phyloP scores from a whole-genome alignment of 1,139 yeast species.

The Zygoascus sp. region DNA sequence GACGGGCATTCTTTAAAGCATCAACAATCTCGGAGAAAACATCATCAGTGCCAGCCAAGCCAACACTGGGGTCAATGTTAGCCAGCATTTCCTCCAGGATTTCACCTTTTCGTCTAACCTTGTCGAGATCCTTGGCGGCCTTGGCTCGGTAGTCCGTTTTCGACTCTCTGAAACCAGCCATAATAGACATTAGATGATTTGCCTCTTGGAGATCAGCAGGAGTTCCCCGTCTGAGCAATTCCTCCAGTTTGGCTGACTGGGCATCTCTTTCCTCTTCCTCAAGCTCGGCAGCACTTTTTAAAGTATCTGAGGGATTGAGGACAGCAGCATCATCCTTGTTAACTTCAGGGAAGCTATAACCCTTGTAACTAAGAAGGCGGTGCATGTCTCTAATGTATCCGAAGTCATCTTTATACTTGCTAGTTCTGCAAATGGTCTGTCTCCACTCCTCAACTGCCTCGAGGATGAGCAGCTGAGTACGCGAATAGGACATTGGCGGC shows the following conservation, averaged over 20 bases:
- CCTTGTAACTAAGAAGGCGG: conserved; percentile 76
- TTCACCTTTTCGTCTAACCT: conserved; percentile 83
- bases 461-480: conserved; percentile 77
- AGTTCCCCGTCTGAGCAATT: conserved; percentile 88
- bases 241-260: conserved; percentile 93
- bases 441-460: conserved; percentile 97
- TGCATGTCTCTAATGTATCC: conserved; percentile 96
- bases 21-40: conserved; percentile 75
- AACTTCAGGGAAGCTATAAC: conserved; percentile 89
- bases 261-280: conserved; percentile 91
- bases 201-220: conserved; percentile 97
- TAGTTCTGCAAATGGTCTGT: conserved; percentile 87
- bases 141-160: conserved; percentile 83
- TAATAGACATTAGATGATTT: conserved; percentile 89
- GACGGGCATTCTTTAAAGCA: conserved; percentile 78
- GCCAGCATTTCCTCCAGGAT: conserved; percentile 83
- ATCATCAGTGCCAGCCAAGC: conserved; percentile 38
- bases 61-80: conserved; percentile 51
- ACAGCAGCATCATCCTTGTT: conserved; percentile 91
- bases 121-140: conserved; percentile 78
- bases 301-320: conserved; percentile 81
- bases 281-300: conserved; percentile 84
- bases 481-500: conserved; percentile 81
- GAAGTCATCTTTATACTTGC: conserved; percentile 85
- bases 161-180: conserved; percentile 80